Conservation (phyloP, 139 green algal species). For the Coelastrella sp. region DNA sequence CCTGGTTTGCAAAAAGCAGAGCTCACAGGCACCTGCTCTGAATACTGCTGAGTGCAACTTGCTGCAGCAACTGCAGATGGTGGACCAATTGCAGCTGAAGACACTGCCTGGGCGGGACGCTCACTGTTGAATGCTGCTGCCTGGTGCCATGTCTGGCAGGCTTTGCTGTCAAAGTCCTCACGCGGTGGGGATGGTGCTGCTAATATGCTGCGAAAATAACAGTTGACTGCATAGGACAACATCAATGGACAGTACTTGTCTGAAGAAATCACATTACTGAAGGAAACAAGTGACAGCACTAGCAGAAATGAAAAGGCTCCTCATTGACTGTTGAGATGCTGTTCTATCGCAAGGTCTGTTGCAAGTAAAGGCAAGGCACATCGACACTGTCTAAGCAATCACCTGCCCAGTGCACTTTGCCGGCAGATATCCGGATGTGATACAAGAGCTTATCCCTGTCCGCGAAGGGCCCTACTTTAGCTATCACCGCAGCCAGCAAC, state of each 20-base stretch:
- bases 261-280: neutral
- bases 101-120: too few relatives aligned
- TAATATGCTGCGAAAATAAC: slow-evolving; percentile 52
- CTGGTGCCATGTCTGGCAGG: neutral
- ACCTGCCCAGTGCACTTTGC: slow-evolving; percentile 67
- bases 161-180: slow-evolving; percentile 48
- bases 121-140: neutral
- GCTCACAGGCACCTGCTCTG: neutral
- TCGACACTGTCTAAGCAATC: neutral
- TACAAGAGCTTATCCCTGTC: slow-evolving; percentile 52
- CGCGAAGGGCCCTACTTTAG: slow-evolving; percentile 57
- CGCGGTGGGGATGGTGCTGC: neutral
- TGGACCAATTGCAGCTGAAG: too few relatives aligned
- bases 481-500: slow-evolving; percentile 25
- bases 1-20: neutral
- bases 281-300: neutral
- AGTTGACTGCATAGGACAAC: slow-evolving; percentile 49
- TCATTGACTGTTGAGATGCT: neutral
- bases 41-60: neutral
- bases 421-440: slow-evolving; percentile 52
- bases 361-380: neutral
- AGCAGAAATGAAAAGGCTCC: neutral
- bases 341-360: too few relatives aligned
- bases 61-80: too few relatives aligned
- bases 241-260: neutral